A percentile compares a stretch with the other conserved stretches of the same genome.
These are phyloP conservation scores for Lunasporangiospora selenospora DNA, from an alignment of 192 early-diverging fungal species.

Conservation along the genomic window DNA sequence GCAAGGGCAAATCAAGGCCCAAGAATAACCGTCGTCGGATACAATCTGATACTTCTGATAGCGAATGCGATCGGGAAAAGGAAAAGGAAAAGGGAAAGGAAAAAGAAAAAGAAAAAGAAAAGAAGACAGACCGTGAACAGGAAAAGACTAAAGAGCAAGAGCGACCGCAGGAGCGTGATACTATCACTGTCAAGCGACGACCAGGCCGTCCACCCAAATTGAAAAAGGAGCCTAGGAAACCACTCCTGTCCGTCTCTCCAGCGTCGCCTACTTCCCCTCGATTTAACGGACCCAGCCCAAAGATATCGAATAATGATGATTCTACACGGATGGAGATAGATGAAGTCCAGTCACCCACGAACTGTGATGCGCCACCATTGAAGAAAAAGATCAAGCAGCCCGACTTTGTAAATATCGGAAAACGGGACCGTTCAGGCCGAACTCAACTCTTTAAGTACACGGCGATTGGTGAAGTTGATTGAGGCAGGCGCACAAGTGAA, in stretches of 20 bases:
- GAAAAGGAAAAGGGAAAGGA: too few relatives aligned
- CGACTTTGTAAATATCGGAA: slow-evolving; percentile 31
- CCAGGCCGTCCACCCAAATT: slow-evolving; percentile 36
- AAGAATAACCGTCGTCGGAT: slow-evolving; percentile 33
- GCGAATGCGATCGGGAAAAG: slow-evolving; percentile 12
- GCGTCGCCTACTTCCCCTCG: slow-evolving; percentile 7
- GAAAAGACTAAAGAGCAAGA: too few relatives aligned
- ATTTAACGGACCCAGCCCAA: neutral
- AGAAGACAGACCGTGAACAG: too few relatives aligned
- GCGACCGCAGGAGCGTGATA: too few relatives aligned
- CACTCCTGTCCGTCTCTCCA: slow-evolving; percentile 1
- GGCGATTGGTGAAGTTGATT: slow-evolving; percentile 59
- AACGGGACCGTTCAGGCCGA: slow-evolving; percentile 57
- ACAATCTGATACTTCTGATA: slow-evolving; percentile 33
- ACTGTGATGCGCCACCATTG: slow-evolving; percentile 11
- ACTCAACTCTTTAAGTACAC: slow-evolving; percentile 60
- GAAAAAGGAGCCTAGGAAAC: slow-evolving; percentile 3
- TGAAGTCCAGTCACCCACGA: neutral
- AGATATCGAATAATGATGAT: neutral
- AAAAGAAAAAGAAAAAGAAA: too few relatives aligned
- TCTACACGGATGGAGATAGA: neutral
- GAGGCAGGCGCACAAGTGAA: slow-evolving; percentile 69
- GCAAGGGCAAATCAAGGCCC: neutral
- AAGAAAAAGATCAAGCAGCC: slow-evolving; percentile 33
- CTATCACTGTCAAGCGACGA: slow-evolving; percentile 2